A percentile compares a stretch with the other conserved stretches of the same genome.
phyloP scores from a whole-genome alignment of 306 rosid genomes.

The Quercus variabilis region DNA sequence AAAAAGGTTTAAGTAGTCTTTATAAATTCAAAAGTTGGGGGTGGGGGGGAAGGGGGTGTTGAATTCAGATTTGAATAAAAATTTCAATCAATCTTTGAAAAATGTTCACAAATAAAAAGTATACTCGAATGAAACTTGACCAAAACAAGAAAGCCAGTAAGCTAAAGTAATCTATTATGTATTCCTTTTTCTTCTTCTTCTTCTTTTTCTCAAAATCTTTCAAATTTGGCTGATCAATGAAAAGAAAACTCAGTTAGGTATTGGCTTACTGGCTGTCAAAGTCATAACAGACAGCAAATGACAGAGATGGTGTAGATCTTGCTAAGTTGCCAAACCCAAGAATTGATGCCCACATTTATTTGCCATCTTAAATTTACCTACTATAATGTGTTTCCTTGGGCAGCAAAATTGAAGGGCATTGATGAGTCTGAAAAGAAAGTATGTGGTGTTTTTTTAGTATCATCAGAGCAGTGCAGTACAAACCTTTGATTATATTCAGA shows the following conservation, averaged over 20 bases:
- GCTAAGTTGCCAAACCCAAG: slow-evolving; percentile 3
- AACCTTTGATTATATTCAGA: neutral
- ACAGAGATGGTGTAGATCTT: neutral
- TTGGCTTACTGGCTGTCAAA: neutral
- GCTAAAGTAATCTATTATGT: too few relatives aligned
- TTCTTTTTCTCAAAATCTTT: too few relatives aligned
- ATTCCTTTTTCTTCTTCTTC: too few relatives aligned
- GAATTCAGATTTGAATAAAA: too few relatives aligned
- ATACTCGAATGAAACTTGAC: too few relatives aligned
- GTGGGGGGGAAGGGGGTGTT: too few relatives aligned
- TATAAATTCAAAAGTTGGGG: too few relatives aligned
- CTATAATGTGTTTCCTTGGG: slow-evolving; percentile 27
- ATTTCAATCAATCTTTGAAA: too few relatives aligned
- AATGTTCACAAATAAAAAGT: too few relatives aligned
- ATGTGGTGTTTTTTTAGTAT: slow-evolving; percentile 12
- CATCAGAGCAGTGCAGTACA: slow-evolving; percentile 2
- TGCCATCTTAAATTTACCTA: slow-evolving; percentile 6
- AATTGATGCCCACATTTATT: slow-evolving; percentile 20
- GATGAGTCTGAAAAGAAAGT: slow-evolving; percentile 12
- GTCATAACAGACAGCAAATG: neutral
- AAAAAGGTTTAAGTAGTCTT: too few relatives aligned
- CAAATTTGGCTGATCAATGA: neutral
- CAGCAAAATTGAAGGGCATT: slow-evolving; percentile 19
- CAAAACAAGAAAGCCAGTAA: too few relatives aligned
- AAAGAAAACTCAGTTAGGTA: neutral